phyloP scores from a whole-genome alignment of 2,329 filamentous ascomycete species.

The Microdochium nivale region DNA sequence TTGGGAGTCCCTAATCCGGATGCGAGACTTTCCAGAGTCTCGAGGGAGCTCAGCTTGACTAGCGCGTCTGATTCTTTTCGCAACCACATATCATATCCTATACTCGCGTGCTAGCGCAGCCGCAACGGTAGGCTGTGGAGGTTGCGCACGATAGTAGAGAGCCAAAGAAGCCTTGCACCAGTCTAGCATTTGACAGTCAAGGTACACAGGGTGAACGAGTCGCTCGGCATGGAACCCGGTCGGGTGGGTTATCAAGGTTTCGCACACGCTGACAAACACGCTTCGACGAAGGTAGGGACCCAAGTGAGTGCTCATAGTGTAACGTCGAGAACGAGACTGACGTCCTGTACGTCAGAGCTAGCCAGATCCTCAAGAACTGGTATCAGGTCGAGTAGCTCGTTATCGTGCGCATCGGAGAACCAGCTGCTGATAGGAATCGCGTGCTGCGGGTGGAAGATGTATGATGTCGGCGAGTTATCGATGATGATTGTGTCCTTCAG shows the following conservation, averaged over 20 bases:
- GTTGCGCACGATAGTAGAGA: no score
- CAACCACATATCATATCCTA: no score
- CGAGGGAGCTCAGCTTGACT: no score
- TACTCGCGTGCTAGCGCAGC: no score
- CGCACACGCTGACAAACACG: background rate
- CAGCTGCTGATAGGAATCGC: slow-evolving; percentile 99
- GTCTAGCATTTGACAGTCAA: no score
- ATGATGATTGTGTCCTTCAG: slow-evolving; percentile 98
- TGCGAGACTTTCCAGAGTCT: no score
- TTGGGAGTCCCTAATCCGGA: no score
- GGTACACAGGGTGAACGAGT: no score
- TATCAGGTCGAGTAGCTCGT: slow-evolving; percentile 94
- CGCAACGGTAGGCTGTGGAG: no score
- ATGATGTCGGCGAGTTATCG: slow-evolving; percentile 97
- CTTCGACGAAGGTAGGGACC: background rate
- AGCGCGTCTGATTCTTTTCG: no score
- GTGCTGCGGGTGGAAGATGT: slow-evolving; percentile 99
- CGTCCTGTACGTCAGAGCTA: slow-evolving; percentile 79
- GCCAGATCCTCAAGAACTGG: slow-evolving; percentile 97
- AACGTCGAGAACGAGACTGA: slow-evolving; percentile 96
- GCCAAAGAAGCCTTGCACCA: no score
- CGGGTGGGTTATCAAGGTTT: background rate
- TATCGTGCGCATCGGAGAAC: slow-evolving; percentile 99
- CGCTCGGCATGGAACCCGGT: no score
- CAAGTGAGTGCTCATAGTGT: slow-evolving; percentile 44